Conservation (phyloP, 345 rosid genomes). For the Conringia planisiliqua region DNA sequence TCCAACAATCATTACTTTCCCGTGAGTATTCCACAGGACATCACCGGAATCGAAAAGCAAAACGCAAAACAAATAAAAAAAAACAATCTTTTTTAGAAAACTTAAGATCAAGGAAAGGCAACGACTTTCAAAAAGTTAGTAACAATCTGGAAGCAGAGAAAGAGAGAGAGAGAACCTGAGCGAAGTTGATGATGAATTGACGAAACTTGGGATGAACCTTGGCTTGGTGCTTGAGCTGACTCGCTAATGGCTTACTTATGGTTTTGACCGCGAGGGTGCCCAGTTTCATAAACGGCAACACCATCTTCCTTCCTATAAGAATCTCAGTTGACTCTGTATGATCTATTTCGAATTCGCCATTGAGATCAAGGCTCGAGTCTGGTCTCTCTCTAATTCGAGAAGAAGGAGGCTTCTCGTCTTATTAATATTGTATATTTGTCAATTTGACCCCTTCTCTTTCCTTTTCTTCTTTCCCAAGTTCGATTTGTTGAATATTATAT, state of each 20-base stretch:
- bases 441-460: background rate
- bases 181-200: slow-evolving; percentile 55
- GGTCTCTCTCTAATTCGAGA: no score
- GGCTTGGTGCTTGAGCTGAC: slow-evolving; percentile 75
- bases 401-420: no score
- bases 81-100: no score
- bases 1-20: background rate
- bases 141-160: no score
- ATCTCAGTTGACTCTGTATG: background rate
- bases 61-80: background rate
- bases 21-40: background rate
- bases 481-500: background rate
- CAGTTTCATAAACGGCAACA: slow-evolving; percentile 64
- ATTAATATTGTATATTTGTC: background rate
- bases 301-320: slow-evolving; percentile 38
- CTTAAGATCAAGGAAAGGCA: no score
- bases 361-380: no score
- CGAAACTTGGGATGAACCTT: slow-evolving; percentile 78
- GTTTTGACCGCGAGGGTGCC: slow-evolving; percentile 71
- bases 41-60: background rate
- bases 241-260: slow-evolving; percentile 71
- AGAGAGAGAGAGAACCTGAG: no score
- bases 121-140: no score
- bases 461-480: slow-evolving; percentile 8
- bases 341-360: no score